phyloP scores from a whole-genome alignment of 176 grass and related monocot genomes.

The Cenchrus purpureus region DNA sequence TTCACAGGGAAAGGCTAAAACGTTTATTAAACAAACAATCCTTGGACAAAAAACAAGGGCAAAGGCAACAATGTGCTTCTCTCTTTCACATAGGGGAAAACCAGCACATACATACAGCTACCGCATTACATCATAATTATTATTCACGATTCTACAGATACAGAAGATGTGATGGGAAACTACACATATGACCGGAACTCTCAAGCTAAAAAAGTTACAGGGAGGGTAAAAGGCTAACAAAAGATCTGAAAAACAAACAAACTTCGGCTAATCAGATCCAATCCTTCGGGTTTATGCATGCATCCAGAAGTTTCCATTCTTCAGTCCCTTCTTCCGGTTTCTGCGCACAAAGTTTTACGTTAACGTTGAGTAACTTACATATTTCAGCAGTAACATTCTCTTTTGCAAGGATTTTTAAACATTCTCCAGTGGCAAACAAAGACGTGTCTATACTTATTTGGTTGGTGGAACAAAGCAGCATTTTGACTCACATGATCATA shows the following conservation, averaged over 20 bases:
- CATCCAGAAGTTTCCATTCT: constrained; percentile 95
- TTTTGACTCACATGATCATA: constrained; percentile 87
- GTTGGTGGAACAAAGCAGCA: not conserved
- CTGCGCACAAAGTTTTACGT: constrained; percentile 44
- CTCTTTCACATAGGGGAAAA: not conserved
- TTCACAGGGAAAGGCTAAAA: too few relatives aligned
- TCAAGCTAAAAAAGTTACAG: constrained; percentile 5
- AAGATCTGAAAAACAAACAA: constrained; percentile 4
- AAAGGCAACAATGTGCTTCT: not conserved
- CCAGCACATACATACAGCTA: not conserved
- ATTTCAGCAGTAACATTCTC: not conserved
- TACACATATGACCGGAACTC: constrained; percentile 19
- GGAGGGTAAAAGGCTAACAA: constrained; percentile 23
- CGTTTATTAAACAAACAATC: too few relatives aligned
- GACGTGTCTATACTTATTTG: not conserved
- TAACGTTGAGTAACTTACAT: not conserved
- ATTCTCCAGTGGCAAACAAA: not conserved
- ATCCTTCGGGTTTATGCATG: constrained; percentile 94
- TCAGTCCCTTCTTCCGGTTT: constrained; percentile 86
- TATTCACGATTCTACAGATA: constrained; percentile 46
- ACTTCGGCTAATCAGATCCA: constrained; percentile 60
- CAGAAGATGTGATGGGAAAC: constrained; percentile 42
- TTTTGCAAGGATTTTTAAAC: not conserved
- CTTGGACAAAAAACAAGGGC: not conserved
- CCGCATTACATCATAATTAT: constrained; percentile 37